phyloP scores from a whole-genome alignment of 352 stramenopile species.

The Phytopythium helicoides region DNA sequence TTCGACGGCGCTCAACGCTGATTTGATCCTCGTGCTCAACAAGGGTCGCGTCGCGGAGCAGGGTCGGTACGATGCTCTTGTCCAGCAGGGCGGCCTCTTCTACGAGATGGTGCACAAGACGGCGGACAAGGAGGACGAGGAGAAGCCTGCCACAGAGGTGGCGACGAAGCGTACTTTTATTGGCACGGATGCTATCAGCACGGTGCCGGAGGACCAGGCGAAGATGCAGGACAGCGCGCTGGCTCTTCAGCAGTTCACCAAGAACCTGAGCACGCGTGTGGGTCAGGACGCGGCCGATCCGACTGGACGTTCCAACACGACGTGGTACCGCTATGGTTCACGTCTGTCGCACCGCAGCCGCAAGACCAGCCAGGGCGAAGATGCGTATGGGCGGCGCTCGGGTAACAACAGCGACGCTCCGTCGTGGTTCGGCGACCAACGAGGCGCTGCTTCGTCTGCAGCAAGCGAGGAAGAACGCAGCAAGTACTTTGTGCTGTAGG shows the following conservation, averaged over 20 bases:
- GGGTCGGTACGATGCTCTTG: slow-evolving; percentile 71
- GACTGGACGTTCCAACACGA: slow-evolving; percentile 32
- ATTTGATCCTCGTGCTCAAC: slow-evolving; percentile 82
- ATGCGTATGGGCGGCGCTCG: slow-evolving; percentile 49
- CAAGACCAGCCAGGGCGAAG: slow-evolving; percentile 55
- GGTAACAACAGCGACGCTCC: slow-evolving; percentile 49
- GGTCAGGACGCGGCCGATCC: slow-evolving; percentile 51
- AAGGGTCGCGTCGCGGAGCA: slow-evolving; percentile 73
- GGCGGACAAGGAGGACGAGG: slow-evolving; percentile 49
- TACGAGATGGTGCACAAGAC: slow-evolving; percentile 86
- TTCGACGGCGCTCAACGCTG: slow-evolving; percentile 73
- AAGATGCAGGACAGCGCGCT: slow-evolving; percentile 58
- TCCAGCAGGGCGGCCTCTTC: slow-evolving; percentile 70
- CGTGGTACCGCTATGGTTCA: slow-evolving; percentile 80
- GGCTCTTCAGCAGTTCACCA: slow-evolving; percentile 84
- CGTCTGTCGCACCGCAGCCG: slow-evolving; percentile 61
- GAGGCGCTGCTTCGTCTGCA: slow-evolving; percentile 32
- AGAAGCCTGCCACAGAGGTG: slow-evolving; percentile 13
- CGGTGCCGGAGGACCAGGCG: slow-evolving; percentile 35
- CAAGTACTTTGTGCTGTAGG: slow-evolving; percentile 87
- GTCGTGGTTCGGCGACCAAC: slow-evolving; percentile 28
- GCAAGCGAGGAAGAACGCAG: slow-evolving; percentile 69
- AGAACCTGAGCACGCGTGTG: slow-evolving; percentile 72
- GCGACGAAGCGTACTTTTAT: slow-evolving; percentile 26
- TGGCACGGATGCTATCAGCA: slow-evolving; percentile 33